phyloP scores from a whole-genome alignment of 129 eudicot species.

The Flaveria trinervia region DNA sequence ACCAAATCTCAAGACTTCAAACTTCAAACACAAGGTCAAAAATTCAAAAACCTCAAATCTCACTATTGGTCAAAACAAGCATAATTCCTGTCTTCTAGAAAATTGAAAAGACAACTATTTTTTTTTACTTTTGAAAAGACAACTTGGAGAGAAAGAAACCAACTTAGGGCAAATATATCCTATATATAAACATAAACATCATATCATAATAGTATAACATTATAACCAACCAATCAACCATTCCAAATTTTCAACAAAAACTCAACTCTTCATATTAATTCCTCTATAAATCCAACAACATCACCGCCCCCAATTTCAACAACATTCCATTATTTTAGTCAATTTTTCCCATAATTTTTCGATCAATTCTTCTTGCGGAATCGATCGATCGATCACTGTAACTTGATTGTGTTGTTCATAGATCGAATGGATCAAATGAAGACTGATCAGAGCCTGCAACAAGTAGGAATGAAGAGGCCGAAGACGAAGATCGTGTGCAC shows the following conservation, averaged over 20 bases:
- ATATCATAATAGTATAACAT: not conserved
- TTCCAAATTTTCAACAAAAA: constrained; percentile 3
- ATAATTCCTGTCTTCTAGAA: constrained; percentile 23
- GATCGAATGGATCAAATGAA: constrained; percentile 34
- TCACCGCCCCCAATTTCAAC: not conserved
- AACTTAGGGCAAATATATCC: not conserved
- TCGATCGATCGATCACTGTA: not conserved
- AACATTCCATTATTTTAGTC: not conserved
- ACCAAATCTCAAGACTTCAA: not conserved
- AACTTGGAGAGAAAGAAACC: constrained; percentile 33
- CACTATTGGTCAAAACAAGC: constrained; percentile 1
- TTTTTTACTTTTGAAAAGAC: constrained; percentile 16
- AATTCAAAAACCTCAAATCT: not conserved
- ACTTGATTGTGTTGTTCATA: not conserved
- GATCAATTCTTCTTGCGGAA: not conserved
- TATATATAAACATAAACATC: not conserved
- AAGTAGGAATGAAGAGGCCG: constrained; percentile 44
- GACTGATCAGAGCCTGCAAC: constrained; percentile 31
- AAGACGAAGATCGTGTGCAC: constrained; percentile 79
- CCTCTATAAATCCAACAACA: not conserved
- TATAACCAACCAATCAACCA: not conserved
- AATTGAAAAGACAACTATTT: constrained; percentile 26
- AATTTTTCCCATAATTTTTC: no score
- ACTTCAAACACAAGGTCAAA: not conserved
- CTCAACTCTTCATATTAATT: not conserved